phyloP scores from a whole-genome alignment of 2,329 filamentous ascomycete genomes.

The Fusarium irregulare region DNA sequence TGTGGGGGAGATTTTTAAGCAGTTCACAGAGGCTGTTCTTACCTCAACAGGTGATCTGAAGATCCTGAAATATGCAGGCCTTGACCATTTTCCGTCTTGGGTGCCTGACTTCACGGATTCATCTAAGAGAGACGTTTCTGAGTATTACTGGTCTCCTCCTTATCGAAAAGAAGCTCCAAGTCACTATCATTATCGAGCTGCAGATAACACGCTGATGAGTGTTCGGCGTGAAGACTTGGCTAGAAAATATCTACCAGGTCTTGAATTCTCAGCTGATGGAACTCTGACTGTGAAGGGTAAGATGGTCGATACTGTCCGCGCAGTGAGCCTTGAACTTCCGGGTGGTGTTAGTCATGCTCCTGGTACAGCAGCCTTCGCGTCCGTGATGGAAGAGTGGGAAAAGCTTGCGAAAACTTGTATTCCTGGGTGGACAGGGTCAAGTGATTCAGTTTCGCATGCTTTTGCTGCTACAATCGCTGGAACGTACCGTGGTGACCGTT shows the following conservation, averaged over 20 bases:
- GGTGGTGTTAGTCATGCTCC: background rate
- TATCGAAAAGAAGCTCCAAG: background rate
- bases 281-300: constrained; percentile 6
- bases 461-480: constrained; percentile 8
- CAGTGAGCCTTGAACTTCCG: background rate
- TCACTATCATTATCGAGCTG: background rate
- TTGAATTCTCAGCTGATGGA: background rate
- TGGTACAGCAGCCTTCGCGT: background rate
- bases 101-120: constrained; percentile 11
- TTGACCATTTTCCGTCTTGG: constrained; percentile 4
- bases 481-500: accelerated
- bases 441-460: background rate
- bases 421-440: background rate
- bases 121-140: background rate
- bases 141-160: background rate
- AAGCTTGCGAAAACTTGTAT: background rate
- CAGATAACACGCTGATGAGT: background rate
- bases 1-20: constrained; percentile 12
- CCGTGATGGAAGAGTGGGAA: constrained; percentile 10
- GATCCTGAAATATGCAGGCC: constrained; percentile 2
- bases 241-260: background rate
- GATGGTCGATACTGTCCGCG: background rate
- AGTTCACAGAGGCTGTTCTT: constrained; percentile 11
- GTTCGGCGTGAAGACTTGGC: background rate
- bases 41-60: background rate